Evolutionary conservation across 2,329 filamentous ascomycete species (phyloP), one percentile per base, ranked within the genome.

Genomic region (Chaetomium olivaceum): DNA sequence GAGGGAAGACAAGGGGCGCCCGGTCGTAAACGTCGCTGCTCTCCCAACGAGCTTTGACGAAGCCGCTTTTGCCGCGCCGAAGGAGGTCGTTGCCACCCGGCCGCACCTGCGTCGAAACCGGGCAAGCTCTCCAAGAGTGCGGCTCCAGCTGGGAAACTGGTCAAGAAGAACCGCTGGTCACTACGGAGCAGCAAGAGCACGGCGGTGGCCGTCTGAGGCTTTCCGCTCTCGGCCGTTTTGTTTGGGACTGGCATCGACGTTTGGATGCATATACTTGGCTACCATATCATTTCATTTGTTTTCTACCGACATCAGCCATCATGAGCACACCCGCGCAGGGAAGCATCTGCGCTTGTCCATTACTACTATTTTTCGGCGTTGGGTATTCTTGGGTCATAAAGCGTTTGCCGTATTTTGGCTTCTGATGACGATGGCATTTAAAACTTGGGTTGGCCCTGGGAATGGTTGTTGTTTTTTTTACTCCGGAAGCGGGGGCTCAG

Each of bases 141-240:
- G 61, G 48, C 50, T 4, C 63, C 62, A 4, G 63, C 64, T n/a
- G 64, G 66, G 19, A 76, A 76, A 65, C 65, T 71, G 56, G 54
- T 65, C 9, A 77, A 76, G 68, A 76, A 74, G 71, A 74, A 66
- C 43, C 72, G 75, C 16, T 76, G 74, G 74, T 74, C 73, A 21
- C 67, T 72, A 29, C 64, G 71, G 62, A 71, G 72, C 57, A 71
- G 66, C 33, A 70, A 70, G 60, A 68, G 63, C 39, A 67, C 73
- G 1, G 70, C 71, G 4, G 73, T 75, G 23, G 74, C 74, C 0
- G 73, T 69, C 7, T 77, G 61, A 73, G 12, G 4, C 36, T 31
- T 4, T 5, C 6, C 4, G 27, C 25, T n/a, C 23, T 50, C 16
- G 8, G 29, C 27, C 43, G 12, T 23, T 27, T 36, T 23, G 4